These are phyloP conservation scores for Ambrosiella beaveri DNA, from an alignment of 2,329 filamentous ascomycete genomes.

Conservation along the genomic window DNA sequence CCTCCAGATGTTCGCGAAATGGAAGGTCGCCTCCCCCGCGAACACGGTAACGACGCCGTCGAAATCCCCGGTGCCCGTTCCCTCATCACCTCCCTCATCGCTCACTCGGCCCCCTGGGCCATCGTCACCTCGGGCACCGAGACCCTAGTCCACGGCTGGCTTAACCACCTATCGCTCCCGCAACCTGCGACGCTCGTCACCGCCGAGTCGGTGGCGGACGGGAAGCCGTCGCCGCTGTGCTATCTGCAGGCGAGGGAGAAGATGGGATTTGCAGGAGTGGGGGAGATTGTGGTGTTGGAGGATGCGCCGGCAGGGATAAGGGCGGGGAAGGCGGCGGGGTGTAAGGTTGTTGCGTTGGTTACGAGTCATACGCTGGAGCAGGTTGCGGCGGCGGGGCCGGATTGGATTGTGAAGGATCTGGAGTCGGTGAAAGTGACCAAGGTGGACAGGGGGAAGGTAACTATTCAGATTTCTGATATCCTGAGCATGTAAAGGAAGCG, in stretches of 20 bases:
- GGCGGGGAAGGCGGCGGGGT: slow-evolving; percentile 73
- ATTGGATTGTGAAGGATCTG: slow-evolving; percentile 75
- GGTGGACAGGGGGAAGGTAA: slow-evolving; percentile 38
- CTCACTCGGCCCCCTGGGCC: slow-evolving; percentile 54
- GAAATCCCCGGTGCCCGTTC: slow-evolving; percentile 71
- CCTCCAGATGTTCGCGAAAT: slow-evolving; percentile 55
- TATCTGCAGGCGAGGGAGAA: slow-evolving; percentile 50
- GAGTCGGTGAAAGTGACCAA: slow-evolving; percentile 50
- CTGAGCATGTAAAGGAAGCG: not conserved
- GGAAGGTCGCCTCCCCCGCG: slow-evolving; percentile 60
- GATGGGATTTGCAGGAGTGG: slow-evolving; percentile 33
- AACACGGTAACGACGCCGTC: slow-evolving; percentile 59
- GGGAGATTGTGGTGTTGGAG: slow-evolving; percentile 59
- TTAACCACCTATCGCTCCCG: slow-evolving; percentile 47
- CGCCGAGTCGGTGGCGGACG: slow-evolving; percentile 56
- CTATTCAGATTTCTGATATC: slow-evolving; percentile 42
- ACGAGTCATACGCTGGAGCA: slow-evolving; percentile 66
- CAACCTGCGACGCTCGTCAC: slow-evolving; percentile 50
- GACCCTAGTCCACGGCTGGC: slow-evolving; percentile 55
- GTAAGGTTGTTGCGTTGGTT: slow-evolving; percentile 64
- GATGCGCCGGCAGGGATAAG: slow-evolving; percentile 75
- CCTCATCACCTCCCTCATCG: slow-evolving; percentile 50
- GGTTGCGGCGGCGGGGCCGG: slow-evolving; percentile 58
- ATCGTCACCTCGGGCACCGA: slow-evolving; percentile 65
- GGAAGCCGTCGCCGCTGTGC: slow-evolving; percentile 63